These are phyloP conservation scores for Pseudogymnoascus sp. DNA, from an alignment of 2,329 filamentous ascomycete genomes.

Conservation along the genomic window DNA sequence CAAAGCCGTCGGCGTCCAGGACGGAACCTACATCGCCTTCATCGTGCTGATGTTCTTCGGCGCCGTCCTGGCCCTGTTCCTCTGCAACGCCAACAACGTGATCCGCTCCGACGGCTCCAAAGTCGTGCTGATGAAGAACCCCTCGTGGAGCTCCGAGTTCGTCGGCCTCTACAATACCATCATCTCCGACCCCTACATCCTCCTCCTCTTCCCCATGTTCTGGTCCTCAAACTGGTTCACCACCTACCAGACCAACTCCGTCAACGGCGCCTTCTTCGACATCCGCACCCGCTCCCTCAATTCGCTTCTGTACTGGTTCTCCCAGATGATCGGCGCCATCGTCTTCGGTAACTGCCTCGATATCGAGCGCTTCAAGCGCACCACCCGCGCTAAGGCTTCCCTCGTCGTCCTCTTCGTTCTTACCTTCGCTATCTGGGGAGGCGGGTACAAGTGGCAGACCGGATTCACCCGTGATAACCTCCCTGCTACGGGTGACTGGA, in stretches of 20 bases:
- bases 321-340: slow-evolving; percentile 69
- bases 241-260: slow-evolving; percentile 67
- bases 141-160: slow-evolving; percentile 74
- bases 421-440: slow-evolving; percentile 75
- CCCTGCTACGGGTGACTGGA: slow-evolving; percentile 49
- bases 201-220: slow-evolving; percentile 75
- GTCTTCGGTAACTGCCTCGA: slow-evolving; percentile 68
- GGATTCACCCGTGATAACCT: slow-evolving; percentile 15
- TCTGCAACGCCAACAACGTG: slow-evolving; percentile 64
- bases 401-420: slow-evolving; percentile 55
- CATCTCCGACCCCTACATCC: slow-evolving; percentile 59
- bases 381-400: slow-evolving; percentile 56
- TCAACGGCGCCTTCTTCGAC: slow-evolving; percentile 64
- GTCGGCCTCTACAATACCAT: slow-evolving; percentile 67
- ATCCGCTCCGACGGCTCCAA: slow-evolving; percentile 68
- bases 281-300: slow-evolving; percentile 67
- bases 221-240: slow-evolving; percentile 74
- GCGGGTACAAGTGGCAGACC: slow-evolving; percentile 65
- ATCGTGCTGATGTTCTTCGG: slow-evolving; percentile 72
- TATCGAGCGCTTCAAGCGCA: slow-evolving; percentile 47
- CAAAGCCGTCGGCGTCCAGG: slow-evolving; percentile 42
- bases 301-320: slow-evolving; percentile 67
- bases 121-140: slow-evolving; percentile 85
- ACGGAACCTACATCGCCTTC: slow-evolving; percentile 84
- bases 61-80: slow-evolving; percentile 57